Percentiles rank a stretch among this genome's conserved stretches.
Conservation (phyloP, 2,329 filamentous ascomycete genomes). For the Diaporthe aspalathi region DNA sequence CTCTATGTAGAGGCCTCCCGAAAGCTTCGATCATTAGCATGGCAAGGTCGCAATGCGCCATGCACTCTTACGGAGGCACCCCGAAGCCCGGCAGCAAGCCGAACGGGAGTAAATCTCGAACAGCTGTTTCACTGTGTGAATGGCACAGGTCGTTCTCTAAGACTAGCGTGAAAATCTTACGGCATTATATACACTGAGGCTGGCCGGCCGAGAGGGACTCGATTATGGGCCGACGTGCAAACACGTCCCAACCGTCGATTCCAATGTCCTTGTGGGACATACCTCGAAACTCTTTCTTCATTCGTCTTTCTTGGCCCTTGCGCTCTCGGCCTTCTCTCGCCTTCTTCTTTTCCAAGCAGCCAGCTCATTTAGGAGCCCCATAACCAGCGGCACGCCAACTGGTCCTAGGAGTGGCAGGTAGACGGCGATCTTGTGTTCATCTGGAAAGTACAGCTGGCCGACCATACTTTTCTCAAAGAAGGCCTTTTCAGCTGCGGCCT, state of each 20-base stretch:
- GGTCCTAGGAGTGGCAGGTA: conserved; percentile 93
- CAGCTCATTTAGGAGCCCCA: conserved; percentile 85
- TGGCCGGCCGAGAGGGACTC: background rate
- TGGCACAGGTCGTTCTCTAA: background rate
- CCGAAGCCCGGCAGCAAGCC: no score
- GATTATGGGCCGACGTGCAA: no score
- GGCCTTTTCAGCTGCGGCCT: conserved; percentile 88
- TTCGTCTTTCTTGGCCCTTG: conserved; percentile 48
- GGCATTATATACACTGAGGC: background rate
- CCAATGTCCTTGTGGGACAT: background rate
- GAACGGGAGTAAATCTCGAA: background rate
- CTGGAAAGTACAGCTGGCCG: conserved; percentile 96
- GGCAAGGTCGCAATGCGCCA: background rate
- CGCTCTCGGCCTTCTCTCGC: conserved; percentile 54
- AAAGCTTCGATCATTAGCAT: no score
- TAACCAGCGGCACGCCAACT: conserved; percentile 87
- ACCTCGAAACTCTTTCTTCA: background rate
- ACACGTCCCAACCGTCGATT: background rate
- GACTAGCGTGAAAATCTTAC: background rate
- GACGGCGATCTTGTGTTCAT: conserved; percentile 97
- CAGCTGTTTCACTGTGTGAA: background rate
- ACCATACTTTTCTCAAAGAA: conserved; percentile 99
- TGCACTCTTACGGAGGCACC: background rate
- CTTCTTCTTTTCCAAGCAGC: conserved; percentile 68
- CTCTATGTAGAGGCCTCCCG: no score